Base-by-base conservation (phyloP, 495 filamentous ascomycete genomes). In the Diplogelasinospora grovesii region DNA sequence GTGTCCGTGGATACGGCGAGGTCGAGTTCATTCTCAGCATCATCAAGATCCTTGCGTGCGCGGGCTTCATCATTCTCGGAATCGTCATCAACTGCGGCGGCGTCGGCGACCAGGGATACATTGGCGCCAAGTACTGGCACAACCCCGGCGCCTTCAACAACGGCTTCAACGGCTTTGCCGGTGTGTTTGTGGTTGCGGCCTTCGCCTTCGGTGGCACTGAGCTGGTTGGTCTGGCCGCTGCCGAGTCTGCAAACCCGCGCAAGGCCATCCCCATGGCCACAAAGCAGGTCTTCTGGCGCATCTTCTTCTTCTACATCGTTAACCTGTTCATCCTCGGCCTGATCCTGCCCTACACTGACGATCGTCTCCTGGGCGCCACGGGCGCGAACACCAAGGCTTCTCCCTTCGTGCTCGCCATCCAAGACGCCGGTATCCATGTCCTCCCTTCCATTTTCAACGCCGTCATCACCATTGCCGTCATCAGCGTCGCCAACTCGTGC, bases 251-350 rank as follows among this genome's bases (percentile, higher is more conserved):
- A 16, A 85, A 85, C 45, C 89, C 88, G 2, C 69, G 80, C 22
- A 79, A 77, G 50, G 82, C 84, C 35, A 78, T 95, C 40, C 87
- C 87, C 35, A 72, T 73, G 43, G 89, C 88, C 4, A 81, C 81
- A 8, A 81, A 81, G 29, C 78, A 86, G 40, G 85, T 86, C 39
- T 90, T 94, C 61, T 89, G 84, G 71, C 83, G 88, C 36, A 86
- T 95, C 54, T 57, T 82, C 39, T 75, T 93, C 66, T 93, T 95
- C 70, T 94, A 93, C 63, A 61, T 81, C 31, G 49, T 82, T 33
- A 73, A 70, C 33, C 64, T 82, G 15, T 72, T 80, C 56, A 59
- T 82, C 36, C 56, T 82, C 20, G 79, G 79, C 22, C 62, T 83
- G 30, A 63, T 83, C 37, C 52, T 74, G 7, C 52, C 43, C 2